Conservation (phyloP, 805 yeast genomes). For the Teunomyces aglyptinius region DNA sequence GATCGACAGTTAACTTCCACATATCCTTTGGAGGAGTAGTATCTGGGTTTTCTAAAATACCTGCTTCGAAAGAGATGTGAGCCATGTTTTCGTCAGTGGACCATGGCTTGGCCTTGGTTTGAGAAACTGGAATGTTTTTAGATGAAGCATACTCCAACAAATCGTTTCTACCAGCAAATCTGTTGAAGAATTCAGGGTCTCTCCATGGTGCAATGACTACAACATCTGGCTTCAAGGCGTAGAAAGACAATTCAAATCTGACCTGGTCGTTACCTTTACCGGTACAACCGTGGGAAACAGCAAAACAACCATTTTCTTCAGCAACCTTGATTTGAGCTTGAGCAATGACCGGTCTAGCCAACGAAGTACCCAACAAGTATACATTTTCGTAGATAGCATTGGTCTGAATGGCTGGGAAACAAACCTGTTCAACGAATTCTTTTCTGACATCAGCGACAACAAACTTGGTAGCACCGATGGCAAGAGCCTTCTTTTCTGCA, state of each 20-base stretch:
- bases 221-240: conserved; percentile 97
- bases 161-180: conserved; percentile 98
- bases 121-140: conserved; percentile 91
- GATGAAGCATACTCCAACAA: conserved; percentile 89
- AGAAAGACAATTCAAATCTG: conserved; percentile 94
- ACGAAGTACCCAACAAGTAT: conserved; percentile 92
- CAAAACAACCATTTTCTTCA: conserved; percentile 95
- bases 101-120: conserved; percentile 99
- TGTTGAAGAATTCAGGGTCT: conserved; percentile 88
- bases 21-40: conserved; percentile 99
- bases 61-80: conserved; percentile 98
- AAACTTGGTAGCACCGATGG: conserved; percentile 95
- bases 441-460: conserved; percentile 92
- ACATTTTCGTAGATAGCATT: conserved; percentile 98
- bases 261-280: conserved; percentile 99
- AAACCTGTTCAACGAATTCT: conserved; percentile 88
- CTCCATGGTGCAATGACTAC: conserved; percentile 99
- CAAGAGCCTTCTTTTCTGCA: conserved; percentile 92
- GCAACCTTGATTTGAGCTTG: conserved; percentile 98
- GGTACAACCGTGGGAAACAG: conserved; percentile 98
- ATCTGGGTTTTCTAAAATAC: conserved; percentile 98
- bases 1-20: conserved; percentile 99
- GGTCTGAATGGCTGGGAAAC: conserved; percentile 95
- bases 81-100: conserved; percentile 99
- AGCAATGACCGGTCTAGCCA: conserved; percentile 98